Conservation (phyloP, 495 filamentous ascomycete genomes). For the Terfezia claveryi region DNA sequence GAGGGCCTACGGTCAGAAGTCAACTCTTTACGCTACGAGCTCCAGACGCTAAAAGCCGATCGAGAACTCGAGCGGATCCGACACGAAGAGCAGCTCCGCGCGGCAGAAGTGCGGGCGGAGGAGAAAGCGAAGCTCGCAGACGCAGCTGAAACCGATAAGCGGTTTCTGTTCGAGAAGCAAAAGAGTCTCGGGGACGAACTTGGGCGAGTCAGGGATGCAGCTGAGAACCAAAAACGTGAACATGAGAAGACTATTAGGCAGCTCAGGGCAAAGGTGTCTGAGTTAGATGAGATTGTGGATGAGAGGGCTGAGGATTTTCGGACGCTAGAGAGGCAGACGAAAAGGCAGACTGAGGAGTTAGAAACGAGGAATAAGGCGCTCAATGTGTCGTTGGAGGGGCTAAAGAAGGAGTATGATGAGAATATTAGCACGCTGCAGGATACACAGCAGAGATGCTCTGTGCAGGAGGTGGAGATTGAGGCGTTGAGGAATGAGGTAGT, state of each 20-base stretch:
- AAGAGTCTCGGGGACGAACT: conserved; percentile 50
- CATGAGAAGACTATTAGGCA: neutral
- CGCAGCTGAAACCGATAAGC: conserved; percentile 35
- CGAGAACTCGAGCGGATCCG: conserved; percentile 52
- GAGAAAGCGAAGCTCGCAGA: conserved; percentile 61
- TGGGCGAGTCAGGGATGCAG: conserved; percentile 42
- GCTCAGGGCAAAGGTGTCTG: neutral
- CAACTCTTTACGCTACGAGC: conserved; percentile 37
- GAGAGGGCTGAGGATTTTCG: conserved; percentile 51
- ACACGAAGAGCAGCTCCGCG: conserved; percentile 63
- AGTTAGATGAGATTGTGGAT: conserved; percentile 18
- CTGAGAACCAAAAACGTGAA: conserved; percentile 24
- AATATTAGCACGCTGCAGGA: conserved; percentile 39
- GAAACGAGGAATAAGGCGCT: conserved; percentile 46
- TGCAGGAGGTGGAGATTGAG: conserved; percentile 46
- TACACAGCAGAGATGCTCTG: conserved; percentile 40
- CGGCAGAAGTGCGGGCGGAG: conserved; percentile 50
- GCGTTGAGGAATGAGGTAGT: conserved; percentile 64
- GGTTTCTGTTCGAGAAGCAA: conserved; percentile 44
- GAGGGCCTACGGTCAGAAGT: conserved; percentile 47
- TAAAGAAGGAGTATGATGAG: conserved; percentile 46
- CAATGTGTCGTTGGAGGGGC: conserved; percentile 42
- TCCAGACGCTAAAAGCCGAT: conserved; percentile 63
- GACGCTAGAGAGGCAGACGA: conserved; percentile 44
- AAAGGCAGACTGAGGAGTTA: conserved; percentile 47